Evolutionary conservation across 768 basidiomycete species (phyloP).

Genomic region (Russula griseocarnosa): DNA sequence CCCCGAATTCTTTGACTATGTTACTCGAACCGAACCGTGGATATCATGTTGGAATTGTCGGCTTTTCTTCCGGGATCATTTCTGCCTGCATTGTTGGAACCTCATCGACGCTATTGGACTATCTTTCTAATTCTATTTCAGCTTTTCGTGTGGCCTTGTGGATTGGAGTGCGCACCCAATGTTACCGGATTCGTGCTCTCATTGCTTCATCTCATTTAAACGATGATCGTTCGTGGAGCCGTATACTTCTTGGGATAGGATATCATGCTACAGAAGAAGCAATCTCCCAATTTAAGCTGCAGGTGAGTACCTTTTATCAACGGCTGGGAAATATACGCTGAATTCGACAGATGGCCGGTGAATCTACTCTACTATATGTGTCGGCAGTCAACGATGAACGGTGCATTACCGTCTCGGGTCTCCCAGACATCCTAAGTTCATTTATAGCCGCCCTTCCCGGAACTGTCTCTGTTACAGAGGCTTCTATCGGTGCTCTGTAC

Average conservation of each 20-base stretch:
- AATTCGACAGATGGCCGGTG: conserved; percentile 22
- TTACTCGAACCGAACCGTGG: conserved; percentile 37
- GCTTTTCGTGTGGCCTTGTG: conserved; percentile 50
- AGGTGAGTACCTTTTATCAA: conserved; percentile 27
- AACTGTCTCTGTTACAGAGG: conserved; percentile 40
- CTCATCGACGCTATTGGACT: conserved; percentile 40
- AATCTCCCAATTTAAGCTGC: conserved; percentile 31
- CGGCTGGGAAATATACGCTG: conserved; percentile 22
- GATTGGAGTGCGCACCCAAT: conserved; percentile 46
- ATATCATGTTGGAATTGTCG: conserved; percentile 41
- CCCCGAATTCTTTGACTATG: conserved; percentile 30
- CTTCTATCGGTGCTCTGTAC: conserved; percentile 50
- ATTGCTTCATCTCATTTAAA: conserved; percentile 26
- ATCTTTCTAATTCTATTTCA: conserved; percentile 44
- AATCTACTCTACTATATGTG: conserved; percentile 38
- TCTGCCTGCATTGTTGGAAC: conserved; percentile 50
- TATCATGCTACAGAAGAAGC: conserved; percentile 30
- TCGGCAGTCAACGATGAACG: conserved; percentile 49
- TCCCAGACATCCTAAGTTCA: conserved; percentile 45
- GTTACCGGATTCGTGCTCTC: conserved; percentile 30
- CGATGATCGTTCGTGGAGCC: conserved; percentile 43
- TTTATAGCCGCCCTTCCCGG: conserved; percentile 42
- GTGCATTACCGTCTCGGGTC: conserved; percentile 56
- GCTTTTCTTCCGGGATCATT: conserved; percentile 56
- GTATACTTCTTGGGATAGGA: conserved; percentile 40